A percentile compares a stretch with the other conserved stretches of the same genome.
phyloP scores from a whole-genome alignment of 768 basidiomycete species.

The Boletales sp. region DNA sequence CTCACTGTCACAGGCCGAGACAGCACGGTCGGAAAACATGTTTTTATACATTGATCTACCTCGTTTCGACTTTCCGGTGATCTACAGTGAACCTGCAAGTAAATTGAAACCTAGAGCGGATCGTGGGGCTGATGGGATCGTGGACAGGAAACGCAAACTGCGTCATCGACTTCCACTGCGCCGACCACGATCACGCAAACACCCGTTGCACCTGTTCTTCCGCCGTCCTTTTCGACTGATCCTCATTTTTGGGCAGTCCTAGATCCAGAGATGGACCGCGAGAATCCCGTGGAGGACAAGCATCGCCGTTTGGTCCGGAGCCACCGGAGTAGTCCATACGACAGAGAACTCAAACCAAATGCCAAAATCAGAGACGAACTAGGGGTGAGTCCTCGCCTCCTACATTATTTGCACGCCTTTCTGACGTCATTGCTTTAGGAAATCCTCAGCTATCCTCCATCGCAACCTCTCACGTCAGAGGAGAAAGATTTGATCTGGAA shows the following conservation, averaged over 20 bases:
- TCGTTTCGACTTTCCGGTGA: conserved; percentile 94
- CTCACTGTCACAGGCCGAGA: conserved; percentile 62
- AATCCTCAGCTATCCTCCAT: conserved; percentile 89
- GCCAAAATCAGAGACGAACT: conserved; percentile 93
- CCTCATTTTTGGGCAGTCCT: conserved; percentile 80
- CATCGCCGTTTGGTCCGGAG: conserved; percentile 92
- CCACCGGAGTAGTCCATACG: conserved; percentile 91
- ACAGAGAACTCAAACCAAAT: conserved; percentile 94
- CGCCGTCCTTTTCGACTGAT: conserved; percentile 56
- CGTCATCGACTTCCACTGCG: conserved; percentile 40
- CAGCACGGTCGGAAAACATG: conserved; percentile 88
- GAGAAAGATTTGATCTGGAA: conserved; percentile 99
- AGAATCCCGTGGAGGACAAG: conserved; percentile 98
- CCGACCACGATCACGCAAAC: conserved; percentile 41
- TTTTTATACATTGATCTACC: conserved; percentile 96
- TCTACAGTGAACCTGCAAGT: conserved; percentile 86
- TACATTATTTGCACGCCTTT: neutral
- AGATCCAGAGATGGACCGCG: conserved; percentile 87
- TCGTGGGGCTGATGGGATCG: neutral
- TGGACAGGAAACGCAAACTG: conserved; percentile 38
- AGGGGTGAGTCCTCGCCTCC: conserved; percentile 49
- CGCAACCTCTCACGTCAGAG: conserved; percentile 77
- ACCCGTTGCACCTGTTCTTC: conserved; percentile 37
- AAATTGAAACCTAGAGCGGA: neutral
- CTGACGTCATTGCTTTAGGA: conserved; percentile 44